Percentiles rank a stretch among this genome's conserved stretches.
Evolutionary conservation across 805 yeast species (phyloP).

Genomic region (Candida parachauliodes): DNA sequence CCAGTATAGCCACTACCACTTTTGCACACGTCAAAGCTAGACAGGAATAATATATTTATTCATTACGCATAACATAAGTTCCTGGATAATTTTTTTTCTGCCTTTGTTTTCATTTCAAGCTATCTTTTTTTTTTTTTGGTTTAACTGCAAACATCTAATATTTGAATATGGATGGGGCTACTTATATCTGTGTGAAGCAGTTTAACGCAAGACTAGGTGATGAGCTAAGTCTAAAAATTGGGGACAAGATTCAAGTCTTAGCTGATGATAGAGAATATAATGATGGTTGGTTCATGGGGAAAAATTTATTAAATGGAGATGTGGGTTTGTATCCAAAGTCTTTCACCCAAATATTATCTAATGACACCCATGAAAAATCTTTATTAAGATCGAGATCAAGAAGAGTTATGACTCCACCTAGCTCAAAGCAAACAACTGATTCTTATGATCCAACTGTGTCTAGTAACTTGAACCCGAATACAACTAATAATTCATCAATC

Average conservation of each 20-base stretch:
- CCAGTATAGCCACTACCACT: too few species aligned
- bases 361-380: conserved; percentile 12
- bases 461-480: conserved; percentile 1
- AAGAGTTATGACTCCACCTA: conserved; percentile 17
- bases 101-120: too few species aligned
- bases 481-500: conserved; percentile 4
- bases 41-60: too few species aligned
- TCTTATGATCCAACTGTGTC: conserved; percentile 2
- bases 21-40: too few species aligned
- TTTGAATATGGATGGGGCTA: conserved; percentile 16
- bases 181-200: conserved; percentile 70
- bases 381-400: conserved; percentile 53
- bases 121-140: too few species aligned
- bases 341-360: conserved; percentile 58
- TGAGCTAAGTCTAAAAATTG: conserved; percentile 74
- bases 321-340: conserved; percentile 91
- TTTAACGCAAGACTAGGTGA: conserved; percentile 86
- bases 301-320: conserved; percentile 62
- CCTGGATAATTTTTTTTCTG: neutral
- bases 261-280: conserved; percentile 91
- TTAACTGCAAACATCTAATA: too few species aligned
- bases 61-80: neutral
- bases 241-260: conserved; percentile 83
- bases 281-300: conserved; percentile 97
- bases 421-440: conserved; percentile 3